Percentiles rank a stretch among this genome's conserved stretches.
Conservation (phyloP, 2,329 filamentous ascomycete genomes). For the Elsinoe australis region DNA sequence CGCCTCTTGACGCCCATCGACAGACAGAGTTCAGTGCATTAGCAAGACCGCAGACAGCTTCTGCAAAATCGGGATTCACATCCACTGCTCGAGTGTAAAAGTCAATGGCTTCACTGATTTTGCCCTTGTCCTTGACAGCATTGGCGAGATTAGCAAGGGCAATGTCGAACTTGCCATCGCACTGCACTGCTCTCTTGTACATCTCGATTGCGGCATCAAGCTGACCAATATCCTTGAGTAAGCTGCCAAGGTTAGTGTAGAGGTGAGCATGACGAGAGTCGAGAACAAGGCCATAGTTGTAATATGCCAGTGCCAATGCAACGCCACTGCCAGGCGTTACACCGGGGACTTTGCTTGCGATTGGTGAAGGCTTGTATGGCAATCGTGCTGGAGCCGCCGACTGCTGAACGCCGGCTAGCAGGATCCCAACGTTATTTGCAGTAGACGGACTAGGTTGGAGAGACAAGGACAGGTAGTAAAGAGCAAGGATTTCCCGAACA, state of each 20-base stretch:
- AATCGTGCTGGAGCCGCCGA: slow-evolving; percentile 33
- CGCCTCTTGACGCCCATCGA: slow-evolving; percentile 84
- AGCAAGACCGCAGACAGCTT: slow-evolving; percentile 90
- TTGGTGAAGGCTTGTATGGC: slow-evolving; percentile 28
- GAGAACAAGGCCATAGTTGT: slow-evolving; percentile 83
- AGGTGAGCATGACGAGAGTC: slow-evolving; percentile 89
- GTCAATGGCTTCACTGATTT: slow-evolving; percentile 80
- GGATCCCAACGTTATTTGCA: slow-evolving; percentile 94
- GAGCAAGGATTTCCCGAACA: slow-evolving; percentile 82
- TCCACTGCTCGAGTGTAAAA: slow-evolving; percentile 87
- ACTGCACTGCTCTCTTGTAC: slow-evolving; percentile 91
- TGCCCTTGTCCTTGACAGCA: slow-evolving; percentile 92
- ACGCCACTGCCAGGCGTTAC: slow-evolving; percentile 80
- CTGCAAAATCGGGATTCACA: slow-evolving; percentile 91
- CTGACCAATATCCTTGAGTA: slow-evolving; percentile 94
- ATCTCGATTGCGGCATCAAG: slow-evolving; percentile 86
- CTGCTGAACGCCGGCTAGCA: slow-evolving; percentile 91
- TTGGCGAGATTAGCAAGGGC: slow-evolving; percentile 94
- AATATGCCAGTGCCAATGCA: slow-evolving; percentile 81
- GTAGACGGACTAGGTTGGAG: slow-evolving; percentile 94
- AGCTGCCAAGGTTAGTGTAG: slow-evolving; percentile 90
- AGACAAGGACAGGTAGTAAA: slow-evolving; percentile 92
- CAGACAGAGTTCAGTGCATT: slow-evolving; percentile 96
- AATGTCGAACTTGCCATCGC: slow-evolving; percentile 93
- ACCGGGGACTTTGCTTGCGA: slow-evolving; percentile 55